Base-by-base conservation (phyloP, 1,139 yeast genomes). In the Casaregolazyma lundiana region DNA sequence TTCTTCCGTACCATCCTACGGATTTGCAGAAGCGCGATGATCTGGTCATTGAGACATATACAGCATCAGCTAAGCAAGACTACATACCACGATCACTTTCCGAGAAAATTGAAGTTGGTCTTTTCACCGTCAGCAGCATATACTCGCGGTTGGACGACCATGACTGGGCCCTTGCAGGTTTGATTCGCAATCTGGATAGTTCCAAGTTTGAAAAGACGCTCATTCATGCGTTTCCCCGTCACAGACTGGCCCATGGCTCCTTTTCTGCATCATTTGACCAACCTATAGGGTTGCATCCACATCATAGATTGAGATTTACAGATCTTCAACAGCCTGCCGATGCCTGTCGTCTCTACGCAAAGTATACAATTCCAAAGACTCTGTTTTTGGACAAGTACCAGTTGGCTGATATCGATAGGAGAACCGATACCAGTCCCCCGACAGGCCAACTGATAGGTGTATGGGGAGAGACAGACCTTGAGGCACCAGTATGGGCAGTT, bases 211-310 rank as follows among this genome's bases (percentile, higher is more conserved):
- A 59, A 19, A 54, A 58, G 43, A 43, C 57, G 2, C 48, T 60
- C 34, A 49, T 56, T 32, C 54, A 55, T 34, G 54, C 50, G 17
- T 46, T 56, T 6, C 53, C 58, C 5, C 45, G 52, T 22, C 63
- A 57, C 48, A 51, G 58, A 22, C 39, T 37, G 22, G 32, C 38
- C 6, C 71, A 50, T 3, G 47, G 51, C 8, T 51, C 54, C 3
- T 57, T 53, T 34, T 34, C 48, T 5, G 64, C 58, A 2, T 49
- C 54, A 6, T 61, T 74, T 16, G 54, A 57, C 4, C 47, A 58
- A 38, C 78, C 79, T 1, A 53, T 66, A 15, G 79, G 79, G 0
- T 57, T 76, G 26, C 81, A 76, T 53, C 80, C 80, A 1, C 53
- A 54, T 24, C 59, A 64, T 21, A 41, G 43, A 3, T 45, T 64